These are phyloP conservation scores for Neurospora sp. DNA, from an alignment of 495 filamentous ascomycete species.

Conservation along the genomic window DNA sequence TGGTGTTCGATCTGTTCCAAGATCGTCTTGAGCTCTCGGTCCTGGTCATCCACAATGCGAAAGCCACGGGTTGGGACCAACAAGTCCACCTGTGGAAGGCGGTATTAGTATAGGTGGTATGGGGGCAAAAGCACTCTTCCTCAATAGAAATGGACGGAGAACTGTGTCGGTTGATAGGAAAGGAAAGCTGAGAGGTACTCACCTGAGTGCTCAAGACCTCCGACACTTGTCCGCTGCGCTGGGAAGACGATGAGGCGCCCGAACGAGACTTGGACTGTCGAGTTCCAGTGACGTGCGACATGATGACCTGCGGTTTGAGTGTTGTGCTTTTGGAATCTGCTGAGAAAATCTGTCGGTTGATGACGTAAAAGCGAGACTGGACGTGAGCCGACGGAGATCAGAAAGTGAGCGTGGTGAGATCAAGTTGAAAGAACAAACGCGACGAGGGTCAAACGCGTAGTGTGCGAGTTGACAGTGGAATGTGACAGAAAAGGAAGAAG, in stretches of 20 bases:
- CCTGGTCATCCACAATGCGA: slow-evolving; percentile 8
- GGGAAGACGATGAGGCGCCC: background rate
- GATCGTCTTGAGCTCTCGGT: slow-evolving; percentile 2
- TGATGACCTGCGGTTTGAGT: background rate
- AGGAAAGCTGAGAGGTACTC: background rate
- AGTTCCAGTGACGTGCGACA: background rate
- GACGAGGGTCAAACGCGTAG: background rate
- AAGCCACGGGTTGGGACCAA: background rate
- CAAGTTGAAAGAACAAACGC: background rate
- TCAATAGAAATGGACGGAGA: background rate
- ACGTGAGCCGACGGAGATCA: background rate
- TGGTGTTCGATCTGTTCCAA: slow-evolving; percentile 7
- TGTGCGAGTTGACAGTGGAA: background rate
- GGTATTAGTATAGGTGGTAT: background rate
- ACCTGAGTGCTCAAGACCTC: background rate
- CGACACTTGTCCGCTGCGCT: background rate
- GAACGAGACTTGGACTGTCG: background rate
- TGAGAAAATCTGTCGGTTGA: background rate
- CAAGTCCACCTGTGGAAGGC: background rate
- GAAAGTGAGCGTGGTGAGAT: background rate
- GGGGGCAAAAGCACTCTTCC: background rate
- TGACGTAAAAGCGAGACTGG: background rate
- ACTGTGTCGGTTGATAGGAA: background rate
- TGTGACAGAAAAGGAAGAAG: background rate
- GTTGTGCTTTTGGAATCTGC: background rate